Base-by-base conservation (phyloP, 768 basidiomycete genomes). In the Naganishia kalamii region DNA sequence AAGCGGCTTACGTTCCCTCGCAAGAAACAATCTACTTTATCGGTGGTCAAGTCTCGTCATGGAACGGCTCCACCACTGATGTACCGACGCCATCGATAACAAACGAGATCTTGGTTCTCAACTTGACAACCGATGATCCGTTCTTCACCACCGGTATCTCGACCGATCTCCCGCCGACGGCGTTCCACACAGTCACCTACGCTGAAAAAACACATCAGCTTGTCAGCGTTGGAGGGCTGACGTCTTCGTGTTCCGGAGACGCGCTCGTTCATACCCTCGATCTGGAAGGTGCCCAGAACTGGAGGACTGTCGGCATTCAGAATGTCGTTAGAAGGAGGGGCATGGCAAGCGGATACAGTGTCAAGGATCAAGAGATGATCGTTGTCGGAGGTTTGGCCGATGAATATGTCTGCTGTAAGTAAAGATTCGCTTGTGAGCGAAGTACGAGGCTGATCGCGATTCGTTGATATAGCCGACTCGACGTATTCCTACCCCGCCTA, bases 331-430 rank as follows among this genome's bases (percentile, higher is more conserved):
- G 76, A 41, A 44, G 75, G n/a, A 37, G 76, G 50, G 74, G 74
- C 7, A 68, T 71, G 43, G 74, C 65, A 15, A 70, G 70, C 59
- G 72, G 60, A 7, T 72, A 70, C 60, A 65, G 63, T 7, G 57
- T 51, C 4, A 65, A 54, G 25, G 63, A 69, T 3, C 71, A 69
- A 4, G 62, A 65, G 23, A 25, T 75, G 44, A 70, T 77, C 68
- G 64, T 75, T 49, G 72, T 78, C 29, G 77, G 77, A 1, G 77
- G 77, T 48, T 50, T 76, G 23, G 67, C 71, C 13, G 77, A 78
- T 51, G 60, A 68, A 43, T 76, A 76, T 52, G 69, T 70, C 19
- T 78, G 77, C 59, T 70, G 76, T 77, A 63, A 72, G 76, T 71
- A 3, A 19, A 13, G 10, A 12, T 3, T 1, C 21, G 12, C 25